A percentile compares a stretch with the other conserved stretches of the same genome.
phyloP scores from a whole-genome alignment of 2,329 filamentous ascomycete species.

The Phoma sp. region DNA sequence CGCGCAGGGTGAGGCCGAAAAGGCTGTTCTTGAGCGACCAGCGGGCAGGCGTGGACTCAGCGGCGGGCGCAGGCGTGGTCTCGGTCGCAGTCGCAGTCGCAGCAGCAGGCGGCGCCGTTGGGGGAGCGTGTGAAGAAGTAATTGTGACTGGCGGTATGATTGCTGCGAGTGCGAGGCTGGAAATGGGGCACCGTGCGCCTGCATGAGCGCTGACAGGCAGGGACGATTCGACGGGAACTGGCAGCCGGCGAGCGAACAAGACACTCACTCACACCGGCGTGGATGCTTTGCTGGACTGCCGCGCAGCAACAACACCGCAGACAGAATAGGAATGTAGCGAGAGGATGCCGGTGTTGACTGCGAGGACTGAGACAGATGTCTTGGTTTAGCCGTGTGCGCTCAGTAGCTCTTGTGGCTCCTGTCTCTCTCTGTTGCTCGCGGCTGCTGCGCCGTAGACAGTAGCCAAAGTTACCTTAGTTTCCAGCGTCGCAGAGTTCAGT shows the following conservation, averaged over 20 bases:
- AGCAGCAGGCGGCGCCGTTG: conserved; percentile 21
- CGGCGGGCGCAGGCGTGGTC: conserved; percentile 12
- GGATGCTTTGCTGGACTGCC: background rate
- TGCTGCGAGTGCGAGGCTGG: conserved; percentile 19
- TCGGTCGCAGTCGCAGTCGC: conserved; percentile 15
- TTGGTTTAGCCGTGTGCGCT: conserved; percentile 5
- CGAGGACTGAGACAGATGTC: background rate
- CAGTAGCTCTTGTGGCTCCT: conserved; percentile 7
- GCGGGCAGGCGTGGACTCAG: conserved; percentile 38
- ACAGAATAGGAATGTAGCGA: background rate
- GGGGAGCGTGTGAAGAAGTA: conserved; percentile 35
- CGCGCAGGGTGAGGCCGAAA: conserved; percentile 45
- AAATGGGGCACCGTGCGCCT: conserved; percentile 20
- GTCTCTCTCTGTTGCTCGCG: conserved; percentile 2
- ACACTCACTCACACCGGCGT: background rate
- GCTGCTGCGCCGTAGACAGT: conserved; percentile 9
- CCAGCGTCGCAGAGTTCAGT: background rate
- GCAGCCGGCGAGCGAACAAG: background rate
- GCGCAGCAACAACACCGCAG: background rate
- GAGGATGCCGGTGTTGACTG: background rate
- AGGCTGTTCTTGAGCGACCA: conserved; percentile 52
- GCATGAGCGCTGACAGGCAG: conserved; percentile 10
- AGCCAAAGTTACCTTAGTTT: background rate
- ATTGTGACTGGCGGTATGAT: conserved; percentile 28
- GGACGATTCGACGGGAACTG: background rate